Base-by-base conservation (phyloP, 441 rosid species). In the California macrophylla region DNA sequence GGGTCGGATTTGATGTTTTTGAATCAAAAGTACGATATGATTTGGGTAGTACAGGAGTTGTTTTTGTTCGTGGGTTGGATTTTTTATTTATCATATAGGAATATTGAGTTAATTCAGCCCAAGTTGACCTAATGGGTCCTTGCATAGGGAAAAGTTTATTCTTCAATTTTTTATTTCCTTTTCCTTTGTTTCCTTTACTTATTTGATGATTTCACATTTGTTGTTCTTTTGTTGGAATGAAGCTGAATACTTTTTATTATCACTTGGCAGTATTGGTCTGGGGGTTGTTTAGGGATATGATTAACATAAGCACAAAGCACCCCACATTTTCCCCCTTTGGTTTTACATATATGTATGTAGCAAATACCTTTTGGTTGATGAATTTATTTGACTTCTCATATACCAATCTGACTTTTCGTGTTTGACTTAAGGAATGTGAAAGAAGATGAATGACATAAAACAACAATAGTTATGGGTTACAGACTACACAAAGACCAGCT, bases 391-490 rank as follows among this genome's bases (percentile, higher is more conserved):
- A 29, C 21, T 63, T 63, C 38, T 63, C 29, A 63, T 30, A 24
- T 40, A 15, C 28, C n/a, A 13, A 9, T 40, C 12, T 32, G 36
- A 25, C 15, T 24, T 64, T 75, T 58, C 75, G 69, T 80, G 71
- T 74, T 69, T 77, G 47, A 66, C 62, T 45, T 63, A 52, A 4
- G 73, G 74, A 65, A 77, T 76, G 82, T 61, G 50, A 25, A 52
- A 52, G 74, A 72, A 60, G 64, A 74, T 69, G 75, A 69, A 66
- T 67, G 63, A 47, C 18, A 0, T 36, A 42, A 58, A 63, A n/a
- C n/a, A 8, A 45, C 66, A 32, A 10, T 34, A 52, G 36, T 9
- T 30, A 42, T 20, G 20, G 26, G 64, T 30, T 71, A 62, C 29
- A 54, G 66, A 40, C 32, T 61, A 20, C 70, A 34, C 52, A 28